These are phyloP conservation scores for Venturia asperata DNA, from an alignment of 2,329 filamentous ascomycete genomes.

Conservation along the genomic window DNA sequence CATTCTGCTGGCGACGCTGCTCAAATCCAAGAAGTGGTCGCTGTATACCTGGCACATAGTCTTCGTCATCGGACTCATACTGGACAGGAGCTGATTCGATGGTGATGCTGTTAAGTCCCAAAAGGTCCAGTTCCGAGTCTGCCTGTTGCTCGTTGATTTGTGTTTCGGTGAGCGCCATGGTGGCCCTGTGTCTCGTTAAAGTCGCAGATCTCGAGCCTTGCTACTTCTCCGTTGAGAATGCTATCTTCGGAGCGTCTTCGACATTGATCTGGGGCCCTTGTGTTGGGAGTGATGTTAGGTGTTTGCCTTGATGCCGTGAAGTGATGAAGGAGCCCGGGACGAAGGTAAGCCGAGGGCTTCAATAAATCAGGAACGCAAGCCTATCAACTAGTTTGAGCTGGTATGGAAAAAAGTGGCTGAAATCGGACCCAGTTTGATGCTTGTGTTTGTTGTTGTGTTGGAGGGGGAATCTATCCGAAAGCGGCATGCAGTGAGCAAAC, in stretches of 20 bases:
- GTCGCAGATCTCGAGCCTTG: background rate
- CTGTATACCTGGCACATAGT: background rate
- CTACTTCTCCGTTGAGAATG: background rate
- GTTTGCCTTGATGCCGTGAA: background rate
- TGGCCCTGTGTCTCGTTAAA: background rate
- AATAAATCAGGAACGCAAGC: background rate
- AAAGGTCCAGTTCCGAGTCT: background rate
- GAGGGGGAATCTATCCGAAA: background rate
- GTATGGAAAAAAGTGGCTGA: background rate
- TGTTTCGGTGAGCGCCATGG: background rate
- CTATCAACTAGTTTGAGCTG: background rate
- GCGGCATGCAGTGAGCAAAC: background rate
- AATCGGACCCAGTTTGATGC: conserved; percentile 6
- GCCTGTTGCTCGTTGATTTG: conserved; percentile 1
- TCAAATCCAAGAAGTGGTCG: conserved; percentile 12
- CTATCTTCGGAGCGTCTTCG: background rate
- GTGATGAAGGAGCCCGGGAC: background rate
- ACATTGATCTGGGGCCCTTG: background rate
- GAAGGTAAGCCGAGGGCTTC: too few species aligned
- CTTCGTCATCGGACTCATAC: conserved; percentile 2
- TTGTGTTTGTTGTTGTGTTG: conserved; percentile 3
- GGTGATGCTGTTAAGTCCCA: background rate
- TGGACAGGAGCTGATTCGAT: background rate
- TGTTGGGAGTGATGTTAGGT: background rate
- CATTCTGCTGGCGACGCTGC: conserved; percentile 31